Evolutionary conservation across 129 eudicot genomes (phyloP).

Genomic region (Daucus carota): DH1_v3.0 NC_030381.2:30794001-30794500

Average conservation of each 20-base stretch:
- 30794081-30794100: constrained; percentile 70
- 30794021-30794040: constrained; percentile 46
- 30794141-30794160: constrained; percentile 73
- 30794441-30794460: constrained; percentile 87
- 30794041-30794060: constrained; percentile 69
- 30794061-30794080: constrained; percentile 66
- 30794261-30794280: constrained; percentile 86
- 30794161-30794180: constrained; percentile 41
- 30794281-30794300: constrained; percentile 69
- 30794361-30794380: neutral
- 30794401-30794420: constrained; percentile 71
- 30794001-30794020: neutral
- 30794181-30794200: constrained; percentile 50
- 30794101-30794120: constrained; percentile 57
- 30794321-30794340: neutral
- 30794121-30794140: constrained; percentile 53
- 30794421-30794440: constrained; percentile 78
- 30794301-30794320: constrained; percentile 39
- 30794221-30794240: constrained; percentile 83
- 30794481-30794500: constrained; percentile 97
- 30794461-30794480: constrained; percentile 59
- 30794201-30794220: constrained; percentile 61
- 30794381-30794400: constrained; percentile 96
- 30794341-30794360: neutral
- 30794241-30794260: constrained; percentile 73